These are phyloP conservation scores for Gossypium lobatum DNA, from an alignment of 441 rosid species.

Conservation along the genomic window DNA sequence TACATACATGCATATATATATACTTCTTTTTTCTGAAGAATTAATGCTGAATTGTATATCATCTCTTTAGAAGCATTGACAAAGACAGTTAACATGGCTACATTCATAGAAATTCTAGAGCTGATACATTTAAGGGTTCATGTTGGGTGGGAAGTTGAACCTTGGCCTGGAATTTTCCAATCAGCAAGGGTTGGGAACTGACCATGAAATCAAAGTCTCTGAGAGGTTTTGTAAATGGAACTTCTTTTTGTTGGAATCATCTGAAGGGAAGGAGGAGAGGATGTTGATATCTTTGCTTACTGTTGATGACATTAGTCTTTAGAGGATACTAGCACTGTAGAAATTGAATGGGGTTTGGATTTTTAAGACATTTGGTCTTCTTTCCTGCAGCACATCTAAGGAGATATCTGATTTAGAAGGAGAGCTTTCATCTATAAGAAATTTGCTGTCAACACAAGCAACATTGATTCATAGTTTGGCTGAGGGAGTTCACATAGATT, in stretches of 20 bases:
- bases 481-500: conserved; percentile 12
- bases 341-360: conserved; percentile 2
- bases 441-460: conserved; percentile 87
- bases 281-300: not conserved
- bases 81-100: not conserved
- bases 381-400: conserved; percentile 72
- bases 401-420: conserved; percentile 24
- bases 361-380: conserved; percentile 11
- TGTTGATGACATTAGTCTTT: not conserved
- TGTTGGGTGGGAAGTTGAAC: not conserved
- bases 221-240: not conserved
- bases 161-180: not conserved
- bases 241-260: not conserved
- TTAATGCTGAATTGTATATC: not conserved
- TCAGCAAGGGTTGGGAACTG: not conserved
- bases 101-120: not conserved
- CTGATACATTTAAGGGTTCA: not conserved
- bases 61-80: not conserved
- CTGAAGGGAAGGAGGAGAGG: not conserved
- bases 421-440: conserved; percentile 35
- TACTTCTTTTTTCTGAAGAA: not conserved
- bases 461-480: conserved; percentile 85
- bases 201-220: not conserved
- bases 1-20: not conserved
- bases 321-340: not conserved